Conservation (phyloP, 306 rosid genomes). For the Corylus americana region DNA sequence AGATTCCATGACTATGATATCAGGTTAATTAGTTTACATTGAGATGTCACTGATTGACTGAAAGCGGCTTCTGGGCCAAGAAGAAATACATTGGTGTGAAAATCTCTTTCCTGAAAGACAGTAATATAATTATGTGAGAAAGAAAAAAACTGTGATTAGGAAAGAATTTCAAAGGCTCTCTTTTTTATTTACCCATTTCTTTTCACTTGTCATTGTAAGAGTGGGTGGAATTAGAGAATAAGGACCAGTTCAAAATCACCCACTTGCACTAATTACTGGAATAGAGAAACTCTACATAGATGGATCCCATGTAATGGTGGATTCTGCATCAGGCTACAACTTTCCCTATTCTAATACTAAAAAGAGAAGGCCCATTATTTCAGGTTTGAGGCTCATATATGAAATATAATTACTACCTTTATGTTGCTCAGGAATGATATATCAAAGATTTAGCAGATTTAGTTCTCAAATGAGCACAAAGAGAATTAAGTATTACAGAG, state of each 20-base stretch:
- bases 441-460: not conserved
- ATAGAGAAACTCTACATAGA: not conserved
- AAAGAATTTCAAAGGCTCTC: not conserved
- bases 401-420: not conserved
- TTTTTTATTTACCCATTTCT: not conserved
- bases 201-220: not conserved
- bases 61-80: slow-evolving; percentile 75
- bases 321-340: too few species aligned
- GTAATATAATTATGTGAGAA: not conserved
- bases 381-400: too few species aligned
- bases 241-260: not conserved
- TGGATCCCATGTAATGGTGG: too few species aligned
- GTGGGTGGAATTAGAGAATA: not conserved
- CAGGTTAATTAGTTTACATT: slow-evolving; percentile 1
- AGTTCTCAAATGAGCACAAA: not conserved
- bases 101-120: slow-evolving; percentile 72
- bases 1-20: slow-evolving; percentile 1
- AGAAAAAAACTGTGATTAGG: not conserved
- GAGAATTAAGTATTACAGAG: not conserved
- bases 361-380: too few species aligned
- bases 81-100: slow-evolving; percentile 98
- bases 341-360: too few species aligned
- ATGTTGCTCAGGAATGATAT: not conserved
- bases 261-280: not conserved
- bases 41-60: slow-evolving; percentile 33